Percentiles rank a stretch among this genome's conserved stretches.
Conservation (phyloP, 2,329 filamentous ascomycete species). For the Emmonsia crescens region DNA sequence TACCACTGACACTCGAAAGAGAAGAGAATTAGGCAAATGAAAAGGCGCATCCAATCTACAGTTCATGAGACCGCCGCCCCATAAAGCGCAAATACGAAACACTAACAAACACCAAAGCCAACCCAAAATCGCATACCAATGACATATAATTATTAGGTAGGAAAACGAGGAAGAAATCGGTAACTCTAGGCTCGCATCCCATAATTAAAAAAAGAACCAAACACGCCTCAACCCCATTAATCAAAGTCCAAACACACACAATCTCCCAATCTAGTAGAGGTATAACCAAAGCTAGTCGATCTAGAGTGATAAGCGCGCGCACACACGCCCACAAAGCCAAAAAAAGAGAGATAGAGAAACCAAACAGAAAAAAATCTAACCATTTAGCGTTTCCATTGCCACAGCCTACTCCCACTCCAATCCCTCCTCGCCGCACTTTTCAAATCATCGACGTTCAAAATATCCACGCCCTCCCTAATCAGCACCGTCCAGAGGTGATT, state of each 20-base stretch:
- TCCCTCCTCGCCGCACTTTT: constrained; percentile 36
- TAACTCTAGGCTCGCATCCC: background rate
- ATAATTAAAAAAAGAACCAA: background rate
- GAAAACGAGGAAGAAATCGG: background rate
- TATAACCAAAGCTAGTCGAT: background rate
- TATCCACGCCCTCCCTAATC: constrained; percentile 44
- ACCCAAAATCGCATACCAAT: background rate
- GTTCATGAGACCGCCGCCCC: background rate
- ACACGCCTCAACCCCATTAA: background rate
- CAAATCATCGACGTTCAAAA: constrained; percentile 50
- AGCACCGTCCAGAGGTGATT: constrained; percentile 46
- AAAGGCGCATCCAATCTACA: background rate
- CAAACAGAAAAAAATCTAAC: background rate
- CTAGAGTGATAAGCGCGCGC: background rate
- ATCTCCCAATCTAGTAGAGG: background rate
- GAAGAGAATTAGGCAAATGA: background rate
- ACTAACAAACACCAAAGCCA: background rate
- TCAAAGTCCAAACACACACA: background rate
- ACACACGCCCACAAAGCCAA: background rate
- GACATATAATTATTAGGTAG: background rate
- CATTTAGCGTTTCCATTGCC: constrained; percentile 9
- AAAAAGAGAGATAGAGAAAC: background rate
- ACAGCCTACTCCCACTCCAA: constrained; percentile 33
- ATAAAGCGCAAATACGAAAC: background rate
- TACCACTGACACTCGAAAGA: too few species aligned